These are phyloP conservation scores for Hypoxylon sp. DNA, from an alignment of 2,329 filamentous ascomycete genomes.

Conservation along the genomic window DNA sequence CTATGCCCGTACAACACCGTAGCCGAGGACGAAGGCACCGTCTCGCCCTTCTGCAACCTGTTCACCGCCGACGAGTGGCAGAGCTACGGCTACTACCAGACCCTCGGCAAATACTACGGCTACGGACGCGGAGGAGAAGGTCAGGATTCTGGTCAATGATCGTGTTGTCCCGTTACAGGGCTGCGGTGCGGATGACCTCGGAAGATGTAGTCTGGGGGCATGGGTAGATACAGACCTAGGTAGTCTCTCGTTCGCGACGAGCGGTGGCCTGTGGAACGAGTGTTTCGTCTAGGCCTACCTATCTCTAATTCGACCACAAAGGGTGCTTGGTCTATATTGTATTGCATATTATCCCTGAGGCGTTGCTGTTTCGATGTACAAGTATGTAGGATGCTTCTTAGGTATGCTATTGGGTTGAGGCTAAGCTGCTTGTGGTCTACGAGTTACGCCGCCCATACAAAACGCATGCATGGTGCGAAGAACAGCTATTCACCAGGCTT, in stretches of 20 bases:
- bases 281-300: conserved; percentile 63
- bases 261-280: conserved; percentile 77
- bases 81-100: conserved; percentile 83
- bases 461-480: no score
- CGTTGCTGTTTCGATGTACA: no score
- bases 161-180: conserved; percentile 77
- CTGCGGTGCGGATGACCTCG: conserved; percentile 76
- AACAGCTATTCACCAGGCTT: no score
- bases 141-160: conserved; percentile 86
- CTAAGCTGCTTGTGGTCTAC: no score
- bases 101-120: conserved; percentile 86
- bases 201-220: conserved; percentile 74
- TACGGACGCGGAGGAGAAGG: conserved; percentile 75
- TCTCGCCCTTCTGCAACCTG: conserved; percentile 80
- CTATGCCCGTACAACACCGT: conserved; percentile 88
- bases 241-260: conserved; percentile 79
- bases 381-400: no score
- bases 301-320: no score
- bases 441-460: no score
- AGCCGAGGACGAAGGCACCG: conserved; percentile 64
- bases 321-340: no score
- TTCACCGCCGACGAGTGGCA: conserved; percentile 81
- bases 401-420: no score
- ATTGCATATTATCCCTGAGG: no score
- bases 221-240: no score